Base-by-base conservation (phyloP, 768 basidiomycete genomes). In the Auricularia sp. region DNA sequence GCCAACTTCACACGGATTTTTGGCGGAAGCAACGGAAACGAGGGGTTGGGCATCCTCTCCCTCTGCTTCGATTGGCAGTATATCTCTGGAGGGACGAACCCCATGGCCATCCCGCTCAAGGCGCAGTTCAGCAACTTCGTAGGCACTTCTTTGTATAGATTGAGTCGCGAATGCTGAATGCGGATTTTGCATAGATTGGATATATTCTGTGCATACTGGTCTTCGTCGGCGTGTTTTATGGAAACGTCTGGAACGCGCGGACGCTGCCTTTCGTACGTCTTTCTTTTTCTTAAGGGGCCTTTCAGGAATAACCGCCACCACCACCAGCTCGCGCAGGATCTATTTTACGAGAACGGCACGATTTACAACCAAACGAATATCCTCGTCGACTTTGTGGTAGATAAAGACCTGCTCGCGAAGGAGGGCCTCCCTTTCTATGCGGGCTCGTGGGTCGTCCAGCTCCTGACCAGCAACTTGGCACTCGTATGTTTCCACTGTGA, bases 21-120 rank as follows among this genome's bases (percentile, higher is more conserved):
- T 68, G 85, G 85, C 62, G 85, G 85, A 47, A 83, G 79, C 44
- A 80, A 82, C 36, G 85, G 79, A 63, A 85, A 87, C 63, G 84
- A 86, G 71, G 85, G 85, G 6, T 78, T 87, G 51, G 86, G 84
- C 11, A 72, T 82, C 62, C 80, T 87, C 54, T 79, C 85, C 1
- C 70, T 86, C 47, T 84, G 77, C 66, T 73, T 87, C 14, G 86
- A 87, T 68, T 87, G 84, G 67, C 66, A 70, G 63, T 73, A 72
- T 64, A 69, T 72, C 43, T 69, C 72, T 21, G 62, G 66, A 3
- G 73, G 69, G 33, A 39, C 67, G 43, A 84, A 82, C 64, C 83
- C 84, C 3, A 72, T 85, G 71, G 72, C 77, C 3, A 84, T 84
- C 34, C 85, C 85, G 0, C 71, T 87, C 11, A 78, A 79, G 5